These are phyloP conservation scores for Lactarius trivialis DNA, from an alignment of 768 basidiomycete species.

Conservation along the genomic window DNA sequence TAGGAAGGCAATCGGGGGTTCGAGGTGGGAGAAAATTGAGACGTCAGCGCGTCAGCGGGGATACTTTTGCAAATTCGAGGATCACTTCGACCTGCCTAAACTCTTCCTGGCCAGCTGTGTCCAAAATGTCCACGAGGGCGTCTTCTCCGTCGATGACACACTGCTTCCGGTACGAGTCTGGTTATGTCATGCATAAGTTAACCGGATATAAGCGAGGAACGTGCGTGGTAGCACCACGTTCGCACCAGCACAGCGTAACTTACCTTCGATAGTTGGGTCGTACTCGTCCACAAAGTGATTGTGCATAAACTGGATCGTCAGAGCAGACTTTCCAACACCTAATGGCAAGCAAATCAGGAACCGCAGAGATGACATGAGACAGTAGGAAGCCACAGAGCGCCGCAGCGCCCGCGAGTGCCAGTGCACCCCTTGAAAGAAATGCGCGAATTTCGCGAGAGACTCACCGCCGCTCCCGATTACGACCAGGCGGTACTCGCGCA, in stretches of 20 bases:
- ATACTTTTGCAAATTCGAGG: not conserved
- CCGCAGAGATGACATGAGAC: not conserved
- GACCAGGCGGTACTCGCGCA: conserved; percentile 97
- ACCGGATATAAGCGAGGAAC: not conserved
- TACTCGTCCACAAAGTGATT: conserved; percentile 89
- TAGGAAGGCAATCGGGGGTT: not conserved
- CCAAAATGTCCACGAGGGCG: conserved; percentile 91
- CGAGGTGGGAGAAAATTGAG: not conserved
- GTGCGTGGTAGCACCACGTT: conserved; percentile 14
- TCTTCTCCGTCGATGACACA: conserved; percentile 96
- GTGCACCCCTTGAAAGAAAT: not conserved
- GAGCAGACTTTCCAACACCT: conserved; percentile 80
- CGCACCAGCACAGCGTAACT: conserved; percentile 36
- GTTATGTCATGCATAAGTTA: not conserved
- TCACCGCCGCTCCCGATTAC: conserved; percentile 96
- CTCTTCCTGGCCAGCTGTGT: conserved; percentile 97
- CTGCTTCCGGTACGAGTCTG: conserved; percentile 95
- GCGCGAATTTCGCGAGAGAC: conserved; percentile 23
- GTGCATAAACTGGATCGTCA: conserved; percentile 98
- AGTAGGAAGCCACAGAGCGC: not conserved
- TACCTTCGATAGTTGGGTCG: conserved; percentile 96
- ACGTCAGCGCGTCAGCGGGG: not conserved
- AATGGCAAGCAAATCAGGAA: not conserved
- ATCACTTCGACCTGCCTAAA: conserved; percentile 63
- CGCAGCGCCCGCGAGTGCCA: not conserved